Percentiles rank a stretch among this genome's conserved stretches.
Evolutionary conservation across 2,329 filamentous ascomycete genomes (phyloP).

Genomic region (Arachnomyces sp.): DNA sequence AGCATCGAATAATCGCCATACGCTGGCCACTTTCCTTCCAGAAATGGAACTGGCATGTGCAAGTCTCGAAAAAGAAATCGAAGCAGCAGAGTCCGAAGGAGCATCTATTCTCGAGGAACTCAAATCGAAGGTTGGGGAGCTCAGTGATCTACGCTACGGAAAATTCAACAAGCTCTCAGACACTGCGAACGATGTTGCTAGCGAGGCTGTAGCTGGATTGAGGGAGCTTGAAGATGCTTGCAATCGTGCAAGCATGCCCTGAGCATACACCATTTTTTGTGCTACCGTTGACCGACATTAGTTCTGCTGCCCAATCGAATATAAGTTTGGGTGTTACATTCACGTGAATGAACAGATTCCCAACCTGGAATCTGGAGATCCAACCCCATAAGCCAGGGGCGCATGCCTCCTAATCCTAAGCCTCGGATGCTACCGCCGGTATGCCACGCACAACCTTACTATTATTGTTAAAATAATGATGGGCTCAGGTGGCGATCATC

Average conservation of each 20-base stretch:
- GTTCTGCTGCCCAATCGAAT: no score
- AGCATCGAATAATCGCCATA: slow-evolving; percentile 44
- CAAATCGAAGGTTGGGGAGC: slow-evolving; percentile 56
- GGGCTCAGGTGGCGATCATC: no score
- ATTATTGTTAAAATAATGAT: no score
- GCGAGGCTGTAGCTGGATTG: slow-evolving; percentile 61
- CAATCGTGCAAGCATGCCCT: slow-evolving; percentile 25
- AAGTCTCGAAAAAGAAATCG: slow-evolving; percentile 61
- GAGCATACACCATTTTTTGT: background rate
- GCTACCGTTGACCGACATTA: no score
- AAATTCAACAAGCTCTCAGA: slow-evolving; percentile 47
- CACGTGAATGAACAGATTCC: no score
- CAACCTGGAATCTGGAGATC: no score
- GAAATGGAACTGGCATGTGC: slow-evolving; percentile 60
- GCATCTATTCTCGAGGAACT: slow-evolving; percentile 52
- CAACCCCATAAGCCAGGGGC: no score
- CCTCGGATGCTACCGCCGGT: no score
- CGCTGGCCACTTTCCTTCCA: slow-evolving; percentile 54
- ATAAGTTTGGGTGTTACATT: no score
- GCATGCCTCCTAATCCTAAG: no score
- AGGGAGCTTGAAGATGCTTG: slow-evolving; percentile 57
- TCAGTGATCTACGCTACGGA: slow-evolving; percentile 79
- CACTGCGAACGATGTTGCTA: slow-evolving; percentile 52
- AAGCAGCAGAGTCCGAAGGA: slow-evolving; percentile 57
- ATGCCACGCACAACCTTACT: no score